These are phyloP conservation scores for Bruguiera parviflora DNA, from an alignment of 345 rosid genomes.

Conservation along the genomic window DNA sequence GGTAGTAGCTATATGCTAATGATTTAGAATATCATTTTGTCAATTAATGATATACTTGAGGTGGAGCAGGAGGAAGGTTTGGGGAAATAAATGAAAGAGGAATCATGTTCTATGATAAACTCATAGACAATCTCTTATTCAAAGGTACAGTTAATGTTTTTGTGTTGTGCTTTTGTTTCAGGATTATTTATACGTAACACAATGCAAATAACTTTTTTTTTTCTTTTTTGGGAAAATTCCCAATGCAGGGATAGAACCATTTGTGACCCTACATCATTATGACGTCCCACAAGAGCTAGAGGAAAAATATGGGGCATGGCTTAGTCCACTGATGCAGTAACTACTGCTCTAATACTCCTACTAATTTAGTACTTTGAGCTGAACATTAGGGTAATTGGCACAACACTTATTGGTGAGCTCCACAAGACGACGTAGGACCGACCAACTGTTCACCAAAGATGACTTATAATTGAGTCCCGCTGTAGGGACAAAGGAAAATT, in stretches of 20 bases:
- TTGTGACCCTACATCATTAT: slow-evolving; percentile 39
- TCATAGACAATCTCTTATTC: slow-evolving; percentile 34
- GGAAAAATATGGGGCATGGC: slow-evolving; percentile 41
- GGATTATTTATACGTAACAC: no score
- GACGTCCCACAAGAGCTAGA: slow-evolving; percentile 39
- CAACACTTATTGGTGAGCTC: no score
- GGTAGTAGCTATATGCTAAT: not conserved
- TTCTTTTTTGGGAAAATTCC: slow-evolving; percentile 8
- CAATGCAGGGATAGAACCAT: slow-evolving; percentile 46
- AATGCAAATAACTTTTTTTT: no score
- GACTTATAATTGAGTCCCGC: no score
- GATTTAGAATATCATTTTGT: not conserved
- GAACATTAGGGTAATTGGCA: no score
- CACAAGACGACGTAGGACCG: no score
- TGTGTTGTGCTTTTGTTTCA: no score
- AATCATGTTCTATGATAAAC: slow-evolving; percentile 34
- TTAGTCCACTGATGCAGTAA: slow-evolving; percentile 42
- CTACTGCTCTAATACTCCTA: not conserved
- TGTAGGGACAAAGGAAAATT: no score
- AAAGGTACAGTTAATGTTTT: slow-evolving; percentile 22
- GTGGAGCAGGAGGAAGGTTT: slow-evolving; percentile 34
- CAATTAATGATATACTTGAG: slow-evolving; percentile 1
- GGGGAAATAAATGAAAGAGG: slow-evolving; percentile 39
- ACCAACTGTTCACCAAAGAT: no score
- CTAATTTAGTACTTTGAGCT: no score